These are phyloP conservation scores for Kregervanrija fluxuum DNA, from an alignment of 805 yeast species.

Conservation along the genomic window DNA sequence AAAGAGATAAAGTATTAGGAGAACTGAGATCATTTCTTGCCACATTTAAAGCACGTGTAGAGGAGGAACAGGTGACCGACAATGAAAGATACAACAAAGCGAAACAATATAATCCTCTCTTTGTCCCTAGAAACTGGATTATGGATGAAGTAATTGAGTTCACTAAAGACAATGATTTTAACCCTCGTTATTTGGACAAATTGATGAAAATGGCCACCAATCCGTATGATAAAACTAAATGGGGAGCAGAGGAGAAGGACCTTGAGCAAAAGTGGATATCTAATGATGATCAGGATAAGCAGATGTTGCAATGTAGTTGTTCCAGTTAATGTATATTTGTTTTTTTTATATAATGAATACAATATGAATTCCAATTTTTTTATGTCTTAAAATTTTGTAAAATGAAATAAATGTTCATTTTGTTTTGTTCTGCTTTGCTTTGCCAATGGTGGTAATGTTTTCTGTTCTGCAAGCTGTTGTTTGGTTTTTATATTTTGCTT, in stretches of 20 bases:
- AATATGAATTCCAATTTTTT: too few species aligned
- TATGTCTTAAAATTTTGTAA: too few species aligned
- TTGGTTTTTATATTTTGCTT: too few species aligned
- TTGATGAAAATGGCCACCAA: conserved; percentile 62
- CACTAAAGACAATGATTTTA: conserved; percentile 19
- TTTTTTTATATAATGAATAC: too few species aligned
- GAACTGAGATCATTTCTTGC: conserved; percentile 46
- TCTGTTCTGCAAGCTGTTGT: too few species aligned
- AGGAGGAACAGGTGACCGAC: conserved; percentile 29
- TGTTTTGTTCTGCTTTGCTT: too few species aligned
- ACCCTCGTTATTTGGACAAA: conserved; percentile 40
- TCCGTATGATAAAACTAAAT: conserved; percentile 63
- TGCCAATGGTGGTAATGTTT: too few species aligned
- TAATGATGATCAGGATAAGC: conserved; percentile 41
- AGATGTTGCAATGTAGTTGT: conserved; percentile 75
- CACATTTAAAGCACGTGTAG: conserved; percentile 35
- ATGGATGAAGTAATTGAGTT: conserved; percentile 70
- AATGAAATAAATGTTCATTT: too few species aligned
- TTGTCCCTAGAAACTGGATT: conserved; percentile 81
- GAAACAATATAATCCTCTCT: conserved; percentile 57
- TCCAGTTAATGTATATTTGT: conserved; percentile 29
- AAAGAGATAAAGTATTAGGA: conserved; percentile 33
- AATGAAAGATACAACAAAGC: conserved; percentile 36
- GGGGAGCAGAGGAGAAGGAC: conserved; percentile 62
- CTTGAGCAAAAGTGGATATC: conserved; percentile 50